Conservation (phyloP, 2,329 filamentous ascomycete species). For the Talaromyces sp. region DNA sequence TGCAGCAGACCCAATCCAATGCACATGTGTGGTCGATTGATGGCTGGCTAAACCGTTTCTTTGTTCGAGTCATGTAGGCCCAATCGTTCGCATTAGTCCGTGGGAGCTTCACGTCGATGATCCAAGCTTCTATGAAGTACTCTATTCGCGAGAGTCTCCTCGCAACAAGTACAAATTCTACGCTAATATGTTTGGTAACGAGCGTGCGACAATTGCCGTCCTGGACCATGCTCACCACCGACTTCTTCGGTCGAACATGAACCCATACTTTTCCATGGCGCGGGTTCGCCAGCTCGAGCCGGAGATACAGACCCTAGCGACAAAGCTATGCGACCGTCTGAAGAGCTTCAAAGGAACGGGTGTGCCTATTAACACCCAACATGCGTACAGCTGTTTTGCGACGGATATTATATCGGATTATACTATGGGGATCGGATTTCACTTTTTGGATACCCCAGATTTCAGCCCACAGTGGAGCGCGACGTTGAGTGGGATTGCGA, state of each 20-base stretch:
- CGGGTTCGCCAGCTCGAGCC: conserved; percentile 28
- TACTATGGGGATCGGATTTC: conserved; percentile 30
- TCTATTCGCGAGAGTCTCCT: conserved; percentile 31
- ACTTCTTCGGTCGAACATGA: conserved; percentile 32
- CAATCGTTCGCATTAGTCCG: conserved; percentile 34
- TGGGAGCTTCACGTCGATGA: conserved; percentile 34
- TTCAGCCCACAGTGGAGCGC: conserved; percentile 31
- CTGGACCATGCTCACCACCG: conserved; percentile 33
- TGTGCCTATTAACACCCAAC: conserved; percentile 24
- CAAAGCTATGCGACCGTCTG: conserved; percentile 27
- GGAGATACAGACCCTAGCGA: conserved; percentile 23
- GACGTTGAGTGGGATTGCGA: conserved; percentile 26
- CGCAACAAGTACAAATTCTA: conserved; percentile 31
- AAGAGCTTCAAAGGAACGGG: conserved; percentile 20
- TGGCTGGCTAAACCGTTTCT: neutral
- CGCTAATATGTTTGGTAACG: conserved; percentile 28
- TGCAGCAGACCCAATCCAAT: conserved; percentile 19
- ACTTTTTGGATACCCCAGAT: conserved; percentile 32
- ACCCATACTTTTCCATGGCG: conserved; percentile 34
- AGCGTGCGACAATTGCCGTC: conserved; percentile 31
- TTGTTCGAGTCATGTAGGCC: conserved; percentile 22
- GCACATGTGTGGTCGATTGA: neutral
- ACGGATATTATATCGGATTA: conserved; percentile 49
- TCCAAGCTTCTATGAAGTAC: conserved; percentile 28
- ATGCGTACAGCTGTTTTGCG: conserved; percentile 41